Base-by-base conservation (phyloP, 169 alveolate genomes). In the Theileria parva region DNA sequence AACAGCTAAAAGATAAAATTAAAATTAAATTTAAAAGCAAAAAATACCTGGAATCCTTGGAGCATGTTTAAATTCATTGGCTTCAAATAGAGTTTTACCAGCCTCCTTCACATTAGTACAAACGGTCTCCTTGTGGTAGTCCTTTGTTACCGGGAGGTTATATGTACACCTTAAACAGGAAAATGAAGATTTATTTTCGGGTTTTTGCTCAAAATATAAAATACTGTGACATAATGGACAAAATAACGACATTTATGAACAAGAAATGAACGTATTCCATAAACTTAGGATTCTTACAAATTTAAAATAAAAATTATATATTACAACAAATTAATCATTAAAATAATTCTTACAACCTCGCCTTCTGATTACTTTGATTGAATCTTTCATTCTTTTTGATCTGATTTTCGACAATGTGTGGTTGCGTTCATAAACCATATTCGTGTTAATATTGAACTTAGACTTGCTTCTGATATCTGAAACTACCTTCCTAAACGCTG, bases 161-260 rank as follows among this genome's bases (percentile, higher is more conserved):
- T 85, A 85, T 19, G 63, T 19, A 69, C 91, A 85, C 17, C 87
- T 75, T 69, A 78, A 48, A 50, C 91, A 85, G 0, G 83, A 37
- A 30, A 85, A 85, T 21, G 73, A 19, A 21, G 85, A 77, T 5
- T 69, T 19, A 17, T 15, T 5, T 13, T 48, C 5, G n/a, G 50
- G 53, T 67, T 73, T 70, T 23, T 79, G 50, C 57, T 70, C 74
- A 39, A 78, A 78, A 61, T 71, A 85, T 23, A 85, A 25, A 25
- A 85, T 78, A 37, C 91, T 85, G 75, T 85, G 91, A 37, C 91
- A 85, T 21, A 85, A 61, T 12, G 91, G 91, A 34, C 91, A 85
- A 55, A 85, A 85, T 60, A 85, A 79, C 85, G 87, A 85, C 89
- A 83, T 83, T 63, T 63, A 0, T 23, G n/a, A 34, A 69, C 44